Base-by-base conservation (phyloP, 2,329 filamentous ascomycete species). In the Penicillium sp. region DNA sequence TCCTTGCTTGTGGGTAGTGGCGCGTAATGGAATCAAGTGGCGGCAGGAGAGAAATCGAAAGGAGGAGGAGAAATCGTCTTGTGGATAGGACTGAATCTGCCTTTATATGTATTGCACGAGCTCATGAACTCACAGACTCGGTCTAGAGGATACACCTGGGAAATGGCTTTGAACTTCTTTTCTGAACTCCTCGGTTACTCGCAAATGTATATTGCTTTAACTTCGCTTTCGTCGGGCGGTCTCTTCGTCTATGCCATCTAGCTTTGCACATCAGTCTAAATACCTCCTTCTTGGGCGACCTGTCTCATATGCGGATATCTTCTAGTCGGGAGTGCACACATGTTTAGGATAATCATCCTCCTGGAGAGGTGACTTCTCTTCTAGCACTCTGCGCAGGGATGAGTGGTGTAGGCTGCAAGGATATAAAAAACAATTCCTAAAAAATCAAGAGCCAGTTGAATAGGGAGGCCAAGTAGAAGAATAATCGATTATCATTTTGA, bases 21-120 rank as follows among this genome's bases (percentile, higher is more conserved):
- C 68, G 13, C 57, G 60, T 38, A 58, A 61, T 37, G 72, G 72
- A 4, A 69, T 70, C 27, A 65, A 62, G 25, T 72, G 69, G 68
- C 62, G 72, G 25, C 63, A 66, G 45, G 58, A 65, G 51, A 58
- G 62, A 25, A 43, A 57, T 10, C 46, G 8, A 13, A 64, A 58
- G 41, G 45, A 62, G 13, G 51, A 58, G 54, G 58, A 59, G 25
- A 56, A 48, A 10, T 31, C 19, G 2, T 23, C 47, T 9, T 23
- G 25, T 23, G 33, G 13, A 19, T n/a, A 47, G 25, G 15, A 7
- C 25, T 49, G 58, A 52, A 58, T 38, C 2, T n/a, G 12, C 6
- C 19, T 15, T 17, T 19, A 13, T 31, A 5, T 46, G 17, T 6
- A 17, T 46, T 27, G 21, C 29, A 45, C 17, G 29, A 27, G 17